A percentile compares a stretch with the other conserved stretches of the same genome.
phyloP scores from a whole-genome alignment of 2,329 filamentous ascomycete genomes.

The Alternaria dauci region DNA sequence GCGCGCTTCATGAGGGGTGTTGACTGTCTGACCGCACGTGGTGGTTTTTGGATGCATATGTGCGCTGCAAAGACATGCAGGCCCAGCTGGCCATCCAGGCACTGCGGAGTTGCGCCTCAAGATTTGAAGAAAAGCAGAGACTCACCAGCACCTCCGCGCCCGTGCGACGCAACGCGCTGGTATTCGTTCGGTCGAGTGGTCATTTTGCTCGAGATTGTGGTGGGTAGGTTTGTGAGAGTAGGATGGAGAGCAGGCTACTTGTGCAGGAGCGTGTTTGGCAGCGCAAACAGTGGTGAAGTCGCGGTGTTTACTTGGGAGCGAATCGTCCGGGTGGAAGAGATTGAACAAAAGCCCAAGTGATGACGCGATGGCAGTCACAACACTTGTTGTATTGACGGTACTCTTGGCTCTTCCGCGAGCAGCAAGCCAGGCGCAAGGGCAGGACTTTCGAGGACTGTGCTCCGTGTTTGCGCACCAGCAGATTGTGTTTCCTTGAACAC shows the following conservation, averaged over 20 bases:
- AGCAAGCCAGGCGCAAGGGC: constrained; percentile 23
- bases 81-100: neutral
- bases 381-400: constrained; percentile 21
- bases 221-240: neutral
- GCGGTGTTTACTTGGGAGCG: constrained; percentile 10
- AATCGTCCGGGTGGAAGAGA: constrained; percentile 16
- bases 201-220: constrained; percentile 22
- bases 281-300: constrained; percentile 1
- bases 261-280: neutral
- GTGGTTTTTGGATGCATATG: neutral
- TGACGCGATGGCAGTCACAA: constrained; percentile 24
- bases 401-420: constrained; percentile 26
- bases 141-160: constrained; percentile 77
- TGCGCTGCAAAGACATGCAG: neutral
- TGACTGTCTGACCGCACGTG: neutral
- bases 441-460: constrained; percentile 18
- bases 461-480: constrained; percentile 15
- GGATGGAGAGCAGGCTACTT: neutral
- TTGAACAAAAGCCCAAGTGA: constrained; percentile 21
- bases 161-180: constrained; percentile 65
- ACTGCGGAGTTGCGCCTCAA: neutral
- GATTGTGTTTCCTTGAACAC: constrained; percentile 30
- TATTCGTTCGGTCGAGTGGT: constrained; percentile 33
- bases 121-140: constrained; percentile 6
- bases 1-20: neutral